Evolutionary conservation across 1,139 yeast genomes (phyloP).

Genomic region (Yamadazyma siamensis): DNA sequence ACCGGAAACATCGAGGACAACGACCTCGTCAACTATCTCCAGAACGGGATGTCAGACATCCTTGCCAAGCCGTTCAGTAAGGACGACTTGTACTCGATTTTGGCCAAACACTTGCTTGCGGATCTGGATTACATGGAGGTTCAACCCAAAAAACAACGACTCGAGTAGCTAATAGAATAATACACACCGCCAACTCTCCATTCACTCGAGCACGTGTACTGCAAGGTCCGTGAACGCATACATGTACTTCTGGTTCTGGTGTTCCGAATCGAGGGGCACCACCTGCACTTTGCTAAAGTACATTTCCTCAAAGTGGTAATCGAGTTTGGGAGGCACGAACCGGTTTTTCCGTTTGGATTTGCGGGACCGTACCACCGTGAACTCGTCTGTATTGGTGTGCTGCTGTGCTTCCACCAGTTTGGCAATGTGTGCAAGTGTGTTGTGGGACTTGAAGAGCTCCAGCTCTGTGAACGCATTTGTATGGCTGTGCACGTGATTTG

Average conservation of each 20-base stretch:
- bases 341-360: slow-evolving; percentile 23
- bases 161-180: too few species aligned
- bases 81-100: slow-evolving; percentile 71
- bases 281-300: slow-evolving; percentile 5
- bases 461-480: slow-evolving; percentile 47
- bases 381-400: slow-evolving; percentile 20
- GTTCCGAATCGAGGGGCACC: too few species aligned
- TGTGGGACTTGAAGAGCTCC: slow-evolving; percentile 40
- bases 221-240: too few species aligned
- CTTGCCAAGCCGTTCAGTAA: slow-evolving; percentile 90
- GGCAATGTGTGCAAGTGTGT: slow-evolving; percentile 38
- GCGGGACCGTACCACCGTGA: slow-evolving; percentile 21
- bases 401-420: slow-evolving; percentile 18
- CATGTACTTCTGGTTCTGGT: too few species aligned
- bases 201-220: too few species aligned
- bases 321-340: slow-evolving; percentile 29
- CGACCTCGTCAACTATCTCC: slow-evolving; percentile 75
- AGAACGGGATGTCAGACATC: slow-evolving; percentile 89
- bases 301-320: slow-evolving; percentile 24
- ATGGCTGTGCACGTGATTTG: slow-evolving; percentile 49
- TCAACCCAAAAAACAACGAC: neutral
- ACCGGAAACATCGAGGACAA: slow-evolving; percentile 83
- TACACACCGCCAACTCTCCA: too few species aligned
- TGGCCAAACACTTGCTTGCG: slow-evolving; percentile 59
- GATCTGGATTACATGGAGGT: neutral